phyloP scores from a whole-genome alignment of 2,329 filamentous ascomycete genomes.

The Alternaria consortialis region DNA sequence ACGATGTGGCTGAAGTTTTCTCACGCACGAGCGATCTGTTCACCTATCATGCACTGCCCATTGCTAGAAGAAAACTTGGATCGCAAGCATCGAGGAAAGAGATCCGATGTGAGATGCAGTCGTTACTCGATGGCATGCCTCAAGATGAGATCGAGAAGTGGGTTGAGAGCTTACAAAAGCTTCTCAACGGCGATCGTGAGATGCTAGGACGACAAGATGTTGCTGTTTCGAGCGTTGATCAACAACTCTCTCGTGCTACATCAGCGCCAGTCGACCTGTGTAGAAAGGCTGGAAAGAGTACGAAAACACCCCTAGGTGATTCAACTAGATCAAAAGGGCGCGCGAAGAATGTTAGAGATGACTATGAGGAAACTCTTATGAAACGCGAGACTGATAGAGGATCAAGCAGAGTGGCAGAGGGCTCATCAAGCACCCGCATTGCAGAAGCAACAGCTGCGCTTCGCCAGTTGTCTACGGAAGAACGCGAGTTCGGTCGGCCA shows the following conservation, averaged over 20 bases:
- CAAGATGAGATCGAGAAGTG: conserved; percentile 23
- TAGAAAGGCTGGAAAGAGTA: background rate
- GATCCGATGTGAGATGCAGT: conserved; percentile 24
- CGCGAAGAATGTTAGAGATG: background rate
- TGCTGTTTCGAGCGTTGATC: background rate
- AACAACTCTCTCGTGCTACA: conserved; percentile 1
- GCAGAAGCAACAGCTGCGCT: background rate
- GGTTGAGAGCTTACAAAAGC: conserved; percentile 26
- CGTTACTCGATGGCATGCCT: conserved; percentile 14
- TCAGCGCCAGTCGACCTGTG: conserved; percentile 14
- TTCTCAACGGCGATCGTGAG: conserved; percentile 26
- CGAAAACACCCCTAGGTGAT: background rate
- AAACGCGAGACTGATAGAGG: conserved; percentile 2
- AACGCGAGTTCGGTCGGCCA: background rate
- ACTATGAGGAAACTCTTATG: background rate
- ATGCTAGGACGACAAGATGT: conserved; percentile 27
- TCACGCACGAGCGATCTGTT: conserved; percentile 31
- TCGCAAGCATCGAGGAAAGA: conserved; percentile 16
- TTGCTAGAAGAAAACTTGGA: conserved; percentile 21
- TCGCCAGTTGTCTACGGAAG: conserved; percentile 8
- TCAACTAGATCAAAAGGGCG: background rate
- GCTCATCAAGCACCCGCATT: background rate
- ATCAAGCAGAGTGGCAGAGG: background rate
- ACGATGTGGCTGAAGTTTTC: conserved; percentile 20
- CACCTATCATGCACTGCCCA: conserved; percentile 36